A percentile compares a stretch with the other conserved stretches of the same genome.
Conservation (phyloP, 768 basidiomycete species). For the Tylopilus sp. region DNA sequence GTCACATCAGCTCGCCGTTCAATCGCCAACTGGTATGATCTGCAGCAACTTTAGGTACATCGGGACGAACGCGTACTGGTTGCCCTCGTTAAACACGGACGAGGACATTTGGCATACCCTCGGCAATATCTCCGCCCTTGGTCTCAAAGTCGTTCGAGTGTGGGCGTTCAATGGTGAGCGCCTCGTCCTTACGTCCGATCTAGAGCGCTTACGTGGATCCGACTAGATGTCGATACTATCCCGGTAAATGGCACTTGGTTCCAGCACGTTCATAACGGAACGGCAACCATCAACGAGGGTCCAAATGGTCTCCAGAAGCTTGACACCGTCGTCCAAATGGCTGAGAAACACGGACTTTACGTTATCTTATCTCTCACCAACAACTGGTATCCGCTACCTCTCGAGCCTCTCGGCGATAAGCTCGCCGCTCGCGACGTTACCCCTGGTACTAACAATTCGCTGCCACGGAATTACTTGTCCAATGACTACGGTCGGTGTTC, state of each 20-base stretch:
- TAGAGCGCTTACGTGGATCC: constrained; percentile 7
- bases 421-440: constrained; percentile 26
- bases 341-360: constrained; percentile 51
- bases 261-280: constrained; percentile 56
- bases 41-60: constrained; percentile 40
- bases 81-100: constrained; percentile 49
- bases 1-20: not conserved
- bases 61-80: constrained; percentile 69
- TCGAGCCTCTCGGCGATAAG: constrained; percentile 3
- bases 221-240: constrained; percentile 47
- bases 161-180: constrained; percentile 70
- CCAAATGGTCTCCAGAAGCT: constrained; percentile 61
- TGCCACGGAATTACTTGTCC: constrained; percentile 53
- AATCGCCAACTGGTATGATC: constrained; percentile 24
- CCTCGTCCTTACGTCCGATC: not conserved
- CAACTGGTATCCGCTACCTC: constrained; percentile 51
- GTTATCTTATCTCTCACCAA: constrained; percentile 58
- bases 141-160: constrained; percentile 57
- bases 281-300: constrained; percentile 52
- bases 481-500: constrained; percentile 53
- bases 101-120: constrained; percentile 58
- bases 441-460: constrained; percentile 34
- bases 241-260: constrained; percentile 62
- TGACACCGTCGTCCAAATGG: constrained; percentile 53
- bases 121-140: constrained; percentile 51